phyloP scores from a whole-genome alignment of 176 grass and related monocot species.

The Avena sativa region DNA sequence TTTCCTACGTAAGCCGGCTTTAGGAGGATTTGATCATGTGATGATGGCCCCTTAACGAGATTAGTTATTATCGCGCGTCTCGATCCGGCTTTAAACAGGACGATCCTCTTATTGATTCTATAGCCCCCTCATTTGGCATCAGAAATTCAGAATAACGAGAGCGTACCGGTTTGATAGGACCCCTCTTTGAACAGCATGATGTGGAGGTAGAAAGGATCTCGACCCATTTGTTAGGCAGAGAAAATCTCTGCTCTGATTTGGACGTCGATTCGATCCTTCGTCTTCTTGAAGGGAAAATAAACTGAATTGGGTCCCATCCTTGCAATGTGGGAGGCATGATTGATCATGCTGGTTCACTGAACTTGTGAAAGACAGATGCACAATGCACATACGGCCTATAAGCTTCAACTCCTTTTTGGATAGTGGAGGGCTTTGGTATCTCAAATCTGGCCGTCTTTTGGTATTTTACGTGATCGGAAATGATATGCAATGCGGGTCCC shows the following conservation, averaged over 20 bases:
- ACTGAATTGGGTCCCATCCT: not conserved
- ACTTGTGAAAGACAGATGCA: constrained; percentile 6
- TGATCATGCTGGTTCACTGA: not conserved
- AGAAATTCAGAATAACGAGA: not conserved
- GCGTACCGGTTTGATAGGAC: constrained; percentile 10
- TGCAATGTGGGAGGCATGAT: not conserved
- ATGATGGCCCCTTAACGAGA: not conserved
- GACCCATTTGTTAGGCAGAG: constrained; percentile 7
- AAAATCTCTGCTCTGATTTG: constrained; percentile 29
- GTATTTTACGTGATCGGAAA: not conserved
- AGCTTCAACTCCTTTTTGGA: not conserved
- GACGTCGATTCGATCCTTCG: constrained; percentile 26
- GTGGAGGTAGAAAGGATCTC: constrained; percentile 9
- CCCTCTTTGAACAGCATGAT: constrained; percentile 9
- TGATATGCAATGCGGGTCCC: not conserved
- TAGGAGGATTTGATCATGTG: not conserved
- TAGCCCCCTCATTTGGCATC: constrained; percentile 14
- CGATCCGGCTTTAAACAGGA: constrained; percentile 14
- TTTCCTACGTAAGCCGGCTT: not conserved
- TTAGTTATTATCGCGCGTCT: not conserved
- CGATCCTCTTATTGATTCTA: not conserved
- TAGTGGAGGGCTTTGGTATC: not conserved
- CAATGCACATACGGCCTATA: too few species aligned
- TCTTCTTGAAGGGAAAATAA: not conserved
- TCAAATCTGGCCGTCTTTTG: not conserved